These are phyloP conservation scores for Xylogone sp. DNA, from an alignment of 2,329 filamentous ascomycete genomes.

Conservation along the genomic window DNA sequence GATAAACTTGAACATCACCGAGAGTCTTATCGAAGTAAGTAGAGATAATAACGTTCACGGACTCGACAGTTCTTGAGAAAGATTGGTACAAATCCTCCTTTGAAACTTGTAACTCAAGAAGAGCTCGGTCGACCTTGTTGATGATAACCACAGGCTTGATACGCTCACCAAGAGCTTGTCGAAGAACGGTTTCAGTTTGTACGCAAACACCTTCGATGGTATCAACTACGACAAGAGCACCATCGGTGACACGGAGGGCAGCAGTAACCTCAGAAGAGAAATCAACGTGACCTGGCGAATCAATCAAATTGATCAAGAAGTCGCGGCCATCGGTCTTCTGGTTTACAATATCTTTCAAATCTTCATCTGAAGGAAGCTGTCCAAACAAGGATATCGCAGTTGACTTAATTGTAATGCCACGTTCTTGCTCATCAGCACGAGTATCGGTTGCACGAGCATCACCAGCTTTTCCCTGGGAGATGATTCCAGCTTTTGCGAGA, in stretches of 20 bases:
- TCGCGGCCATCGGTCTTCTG: constrained; percentile 87
- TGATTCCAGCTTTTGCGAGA: constrained; percentile 98
- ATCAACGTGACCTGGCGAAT: constrained; percentile 99
- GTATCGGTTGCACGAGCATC: constrained; percentile 96
- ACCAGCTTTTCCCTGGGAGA: constrained; percentile 95
- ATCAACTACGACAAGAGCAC: constrained; percentile 99
- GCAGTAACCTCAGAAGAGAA: constrained; percentile 99
- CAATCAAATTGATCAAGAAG: constrained; percentile 99
- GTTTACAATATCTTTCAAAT: constrained; percentile 90
- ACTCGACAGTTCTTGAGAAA: constrained; percentile 99
- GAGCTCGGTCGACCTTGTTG: constrained; percentile 99
- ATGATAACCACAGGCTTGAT: constrained; percentile 99
- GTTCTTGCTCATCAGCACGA: constrained; percentile 95
- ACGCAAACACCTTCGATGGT: constrained; percentile 99
- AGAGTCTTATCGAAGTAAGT: constrained; percentile 97
- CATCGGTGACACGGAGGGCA: constrained; percentile 98
- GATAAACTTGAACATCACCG: constrained; percentile 98
- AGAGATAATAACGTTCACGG: constrained; percentile 99
- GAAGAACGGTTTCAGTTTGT: constrained; percentile 98
- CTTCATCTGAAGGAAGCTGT: constrained; percentile 73
- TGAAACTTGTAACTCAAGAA: constrained; percentile 96
- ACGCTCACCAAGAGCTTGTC: constrained; percentile 98
- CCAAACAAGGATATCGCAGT: constrained; percentile 99
- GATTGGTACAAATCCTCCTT: constrained; percentile 99
- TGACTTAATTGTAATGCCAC: constrained; percentile 99